Conservation (phyloP, 345 rosid species). For the Citrus maxima region DNA sequence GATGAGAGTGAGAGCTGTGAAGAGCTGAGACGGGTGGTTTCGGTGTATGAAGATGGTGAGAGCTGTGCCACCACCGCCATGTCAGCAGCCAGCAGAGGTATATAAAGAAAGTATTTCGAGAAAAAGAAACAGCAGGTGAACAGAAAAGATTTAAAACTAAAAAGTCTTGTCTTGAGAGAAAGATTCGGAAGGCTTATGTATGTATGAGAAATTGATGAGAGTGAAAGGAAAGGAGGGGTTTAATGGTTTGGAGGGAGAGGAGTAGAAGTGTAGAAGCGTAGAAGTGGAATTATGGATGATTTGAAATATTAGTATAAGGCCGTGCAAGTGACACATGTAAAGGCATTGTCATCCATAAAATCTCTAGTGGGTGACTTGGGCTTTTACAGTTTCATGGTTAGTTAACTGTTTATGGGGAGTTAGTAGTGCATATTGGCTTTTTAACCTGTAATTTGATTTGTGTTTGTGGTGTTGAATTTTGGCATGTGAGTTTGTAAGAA, state of each 20-base stretch:
- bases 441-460: too few species aligned
- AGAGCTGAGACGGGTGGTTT: slow-evolving; percentile 36
- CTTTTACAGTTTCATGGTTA: too few species aligned
- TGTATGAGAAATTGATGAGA: slow-evolving; percentile 14
- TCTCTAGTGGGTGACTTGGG: not conserved
- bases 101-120: not conserved
- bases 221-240: slow-evolving; percentile 8
- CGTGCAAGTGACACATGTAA: slow-evolving; percentile 59
- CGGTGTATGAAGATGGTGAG: slow-evolving; percentile 39
- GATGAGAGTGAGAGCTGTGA: slow-evolving; percentile 56
- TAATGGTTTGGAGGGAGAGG: slow-evolving; percentile 12
- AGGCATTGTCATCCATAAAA: slow-evolving; percentile 21
- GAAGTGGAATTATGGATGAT: not conserved
- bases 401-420: too few species aligned
- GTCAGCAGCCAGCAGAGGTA: slow-evolving; percentile 29
- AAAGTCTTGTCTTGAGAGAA: not conserved
- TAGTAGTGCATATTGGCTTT: not conserved
- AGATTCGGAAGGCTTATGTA: not conserved
- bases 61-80: slow-evolving; percentile 81
- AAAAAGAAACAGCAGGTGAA: not conserved
- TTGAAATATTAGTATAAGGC: slow-evolving; percentile 41
- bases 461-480: too few species aligned
- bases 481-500: too few species aligned
- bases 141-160: too few species aligned
- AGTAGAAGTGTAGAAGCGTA: slow-evolving; percentile 12